Conservation (phyloP, 208 protist species). For the Crithidia fasciculata region DNA sequence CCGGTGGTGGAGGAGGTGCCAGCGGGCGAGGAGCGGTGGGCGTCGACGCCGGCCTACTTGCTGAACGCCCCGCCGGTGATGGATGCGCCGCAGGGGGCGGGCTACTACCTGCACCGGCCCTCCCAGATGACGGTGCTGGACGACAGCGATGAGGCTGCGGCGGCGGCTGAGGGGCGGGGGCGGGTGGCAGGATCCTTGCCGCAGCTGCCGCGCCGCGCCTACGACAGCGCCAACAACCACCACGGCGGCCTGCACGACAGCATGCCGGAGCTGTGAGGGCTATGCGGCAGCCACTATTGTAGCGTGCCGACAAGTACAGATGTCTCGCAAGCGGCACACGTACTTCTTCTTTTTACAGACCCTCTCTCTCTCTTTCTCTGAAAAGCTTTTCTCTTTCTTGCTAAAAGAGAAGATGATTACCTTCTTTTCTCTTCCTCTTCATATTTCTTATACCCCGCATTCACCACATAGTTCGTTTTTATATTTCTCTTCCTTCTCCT, state of each 20-base stretch:
- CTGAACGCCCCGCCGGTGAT: constrained; percentile 3
- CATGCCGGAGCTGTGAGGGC: constrained; percentile 16
- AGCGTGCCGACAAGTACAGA: too few relatives aligned
- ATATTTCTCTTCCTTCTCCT: constrained; percentile 9
- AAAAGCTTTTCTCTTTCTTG: too few relatives aligned
- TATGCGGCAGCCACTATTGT: not conserved
- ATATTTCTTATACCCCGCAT: constrained; percentile 10
- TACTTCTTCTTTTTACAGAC: too few relatives aligned
- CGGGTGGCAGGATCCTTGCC: constrained; percentile 8
- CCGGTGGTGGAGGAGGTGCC: constrained; percentile 10
- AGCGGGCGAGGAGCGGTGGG: constrained; percentile 5
- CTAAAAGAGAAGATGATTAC: too few relatives aligned
- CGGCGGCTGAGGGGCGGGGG: constrained; percentile 4
- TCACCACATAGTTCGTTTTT: constrained; percentile 10
- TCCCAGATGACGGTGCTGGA: constrained; percentile 35
- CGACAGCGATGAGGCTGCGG: constrained; percentile 21
- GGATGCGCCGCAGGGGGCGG: not conserved
- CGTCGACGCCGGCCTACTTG: constrained; percentile 17
- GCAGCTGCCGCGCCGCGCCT: constrained; percentile 10
- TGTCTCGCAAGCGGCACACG: too few relatives aligned
- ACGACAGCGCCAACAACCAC: not conserved
- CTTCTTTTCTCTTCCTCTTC: constrained; percentile 9
- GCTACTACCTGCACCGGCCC: constrained; percentile 11
- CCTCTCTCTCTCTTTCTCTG: too few relatives aligned
- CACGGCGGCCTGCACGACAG: not conserved